These are phyloP conservation scores for Encephalitozoon cuniculi DNA, from an alignment of 371 early-diverging fungal species.

Conservation along the genomic window DNA sequence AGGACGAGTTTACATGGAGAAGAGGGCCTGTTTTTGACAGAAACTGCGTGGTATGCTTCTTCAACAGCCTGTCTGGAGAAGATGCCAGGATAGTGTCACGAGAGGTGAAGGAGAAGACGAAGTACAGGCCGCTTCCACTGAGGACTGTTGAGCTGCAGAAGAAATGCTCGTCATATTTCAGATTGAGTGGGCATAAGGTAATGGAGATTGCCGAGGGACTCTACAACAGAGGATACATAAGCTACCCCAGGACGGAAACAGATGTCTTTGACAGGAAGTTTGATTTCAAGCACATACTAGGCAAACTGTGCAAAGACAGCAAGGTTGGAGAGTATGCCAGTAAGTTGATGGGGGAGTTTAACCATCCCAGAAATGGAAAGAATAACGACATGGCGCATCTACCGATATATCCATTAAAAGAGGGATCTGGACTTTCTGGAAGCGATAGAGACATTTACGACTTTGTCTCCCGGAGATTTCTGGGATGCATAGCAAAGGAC, in stretches of 20 bases:
- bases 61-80: neutral
- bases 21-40: conserved; percentile 59
- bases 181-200: conserved; percentile 69
- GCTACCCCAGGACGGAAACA: conserved; percentile 98
- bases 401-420: conserved; percentile 88
- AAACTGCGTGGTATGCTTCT: conserved; percentile 53
- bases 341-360: conserved; percentile 11
- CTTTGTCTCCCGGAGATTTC: conserved; percentile 76
- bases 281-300: conserved; percentile 63
- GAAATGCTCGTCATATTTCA: conserved; percentile 66
- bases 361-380: conserved; percentile 71
- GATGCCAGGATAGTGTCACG: conserved; percentile 6
- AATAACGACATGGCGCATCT: conserved; percentile 96
- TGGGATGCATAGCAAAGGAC: conserved; percentile 82
- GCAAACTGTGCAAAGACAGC: conserved; percentile 39
- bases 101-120: neutral
- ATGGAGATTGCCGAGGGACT: conserved; percentile 72
- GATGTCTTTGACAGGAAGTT: conserved; percentile 74
- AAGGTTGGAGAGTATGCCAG: conserved; percentile 41
- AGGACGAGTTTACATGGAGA: conserved; percentile 63
- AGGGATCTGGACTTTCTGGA: conserved; percentile 63
- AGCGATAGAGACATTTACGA: conserved; percentile 75
- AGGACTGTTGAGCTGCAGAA: conserved; percentile 90
- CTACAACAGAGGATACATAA: conserved; percentile 75
- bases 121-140: conserved; percentile 72